A percentile compares a stretch with the other conserved stretches of the same genome.
phyloP scores from a whole-genome alignment of 768 basidiomycete species.

The Amanita brunnescens region DNA sequence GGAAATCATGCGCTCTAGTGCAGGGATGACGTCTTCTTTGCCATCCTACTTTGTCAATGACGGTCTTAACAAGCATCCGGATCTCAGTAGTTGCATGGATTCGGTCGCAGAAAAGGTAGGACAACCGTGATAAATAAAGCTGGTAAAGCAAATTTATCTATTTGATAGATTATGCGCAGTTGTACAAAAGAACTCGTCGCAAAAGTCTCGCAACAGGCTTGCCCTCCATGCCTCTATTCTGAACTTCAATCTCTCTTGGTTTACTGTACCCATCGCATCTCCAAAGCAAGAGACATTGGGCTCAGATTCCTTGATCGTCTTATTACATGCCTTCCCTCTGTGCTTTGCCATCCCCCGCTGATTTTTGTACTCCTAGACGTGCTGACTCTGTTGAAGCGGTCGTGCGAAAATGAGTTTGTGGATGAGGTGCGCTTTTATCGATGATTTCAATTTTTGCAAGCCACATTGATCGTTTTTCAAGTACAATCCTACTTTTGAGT shows the following conservation, averaged over 20 bases:
- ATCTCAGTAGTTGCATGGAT: conserved; percentile 72
- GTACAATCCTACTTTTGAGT: conserved; percentile 87
- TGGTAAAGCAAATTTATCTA: conserved; percentile 4
- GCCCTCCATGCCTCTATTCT: conserved; percentile 56
- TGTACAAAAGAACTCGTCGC: conserved; percentile 64
- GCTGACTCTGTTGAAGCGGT: conserved; percentile 77
- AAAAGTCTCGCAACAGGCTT: conserved; percentile 71
- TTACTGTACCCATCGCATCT: conserved; percentile 72
- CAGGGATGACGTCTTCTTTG: conserved; percentile 73
- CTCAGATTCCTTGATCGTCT: conserved; percentile 77
- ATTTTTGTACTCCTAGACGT: conserved; percentile 89
- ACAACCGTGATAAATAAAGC: neutral
- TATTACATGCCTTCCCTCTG: conserved; percentile 85
- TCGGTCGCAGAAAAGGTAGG: conserved; percentile 76
- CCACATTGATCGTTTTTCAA: conserved; percentile 20
- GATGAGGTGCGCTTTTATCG: conserved; percentile 61
- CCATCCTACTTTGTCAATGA: conserved; percentile 85
- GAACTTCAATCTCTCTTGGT: conserved; percentile 75
- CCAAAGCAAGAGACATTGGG: conserved; percentile 75
- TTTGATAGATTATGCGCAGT: conserved; percentile 62
- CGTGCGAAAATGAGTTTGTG: conserved; percentile 83
- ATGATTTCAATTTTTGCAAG: neutral
- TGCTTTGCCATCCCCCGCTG: conserved; percentile 85
- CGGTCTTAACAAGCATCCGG: conserved; percentile 64
- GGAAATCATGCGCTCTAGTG: conserved; percentile 76